Conservation (phyloP, 2,329 filamentous ascomycete species). For the Cordyceps cicadae region DNA sequence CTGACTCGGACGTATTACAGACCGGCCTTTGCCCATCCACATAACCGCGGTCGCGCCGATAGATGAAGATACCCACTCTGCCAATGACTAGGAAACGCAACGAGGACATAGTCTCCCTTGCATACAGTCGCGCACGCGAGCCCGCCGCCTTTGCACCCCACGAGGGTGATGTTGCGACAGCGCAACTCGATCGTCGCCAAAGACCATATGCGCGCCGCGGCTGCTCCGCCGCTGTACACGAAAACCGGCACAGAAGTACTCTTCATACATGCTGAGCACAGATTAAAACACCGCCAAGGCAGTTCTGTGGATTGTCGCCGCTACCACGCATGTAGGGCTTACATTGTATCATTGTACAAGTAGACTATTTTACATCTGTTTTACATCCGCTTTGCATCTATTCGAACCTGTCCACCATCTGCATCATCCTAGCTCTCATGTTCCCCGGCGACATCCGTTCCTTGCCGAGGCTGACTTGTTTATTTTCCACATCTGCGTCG, state of each 20-base stretch:
- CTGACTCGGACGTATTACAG: neutral
- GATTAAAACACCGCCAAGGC: neutral
- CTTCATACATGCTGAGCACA: neutral
- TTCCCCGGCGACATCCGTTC: conserved; percentile 36
- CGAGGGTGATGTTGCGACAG: neutral
- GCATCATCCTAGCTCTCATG: conserved; percentile 36
- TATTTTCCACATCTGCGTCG: conserved; percentile 50
- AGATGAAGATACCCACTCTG: neutral
- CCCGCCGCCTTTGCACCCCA: neutral
- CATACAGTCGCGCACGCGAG: neutral
- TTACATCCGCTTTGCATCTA: conserved; percentile 21
- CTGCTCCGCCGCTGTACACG: neutral
- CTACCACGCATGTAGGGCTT: neutral
- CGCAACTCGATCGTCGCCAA: neutral
- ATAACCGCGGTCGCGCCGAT: conserved; percentile 9
- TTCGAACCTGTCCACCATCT: conserved; percentile 39
- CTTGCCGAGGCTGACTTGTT: conserved; percentile 40
- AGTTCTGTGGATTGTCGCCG: neutral
- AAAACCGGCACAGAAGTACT: neutral
- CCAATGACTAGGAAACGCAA: neutral
- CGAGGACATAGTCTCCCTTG: neutral
- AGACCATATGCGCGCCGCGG: neutral
- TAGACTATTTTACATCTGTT: conserved; percentile 10
- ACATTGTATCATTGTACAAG: neutral
- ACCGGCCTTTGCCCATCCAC: conserved; percentile 3